These are phyloP conservation scores for Purpureocillium takamizusanense DNA, from an alignment of 2,329 filamentous ascomycete species.

Conservation along the genomic window DNA sequence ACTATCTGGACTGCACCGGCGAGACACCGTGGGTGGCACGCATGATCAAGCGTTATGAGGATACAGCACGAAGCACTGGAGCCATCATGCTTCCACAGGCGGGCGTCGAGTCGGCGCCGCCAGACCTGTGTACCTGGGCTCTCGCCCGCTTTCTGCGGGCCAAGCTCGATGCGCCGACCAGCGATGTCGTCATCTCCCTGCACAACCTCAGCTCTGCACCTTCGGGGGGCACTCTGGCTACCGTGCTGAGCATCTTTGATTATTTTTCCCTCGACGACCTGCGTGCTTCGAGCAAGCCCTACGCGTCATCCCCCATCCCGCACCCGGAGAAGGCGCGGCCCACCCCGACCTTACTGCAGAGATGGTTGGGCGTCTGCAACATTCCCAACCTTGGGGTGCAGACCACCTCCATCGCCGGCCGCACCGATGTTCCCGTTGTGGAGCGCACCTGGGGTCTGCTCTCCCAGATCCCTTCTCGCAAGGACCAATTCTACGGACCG, in stretches of 20 bases:
- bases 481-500: constrained; percentile 46
- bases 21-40: constrained; percentile 47
- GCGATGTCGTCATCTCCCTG: constrained; percentile 44
- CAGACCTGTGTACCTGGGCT: constrained; percentile 49
- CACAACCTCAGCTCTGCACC: constrained; percentile 28
- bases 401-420: constrained; percentile 40
- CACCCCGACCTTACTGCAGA: constrained; percentile 26
- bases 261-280: constrained; percentile 40
- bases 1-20: constrained; percentile 56
- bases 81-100: constrained; percentile 53
- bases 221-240: constrained; percentile 61
- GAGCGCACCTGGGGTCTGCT: constrained; percentile 56
- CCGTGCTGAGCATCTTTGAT: constrained; percentile 52
- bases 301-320: constrained; percentile 47
- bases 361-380: constrained; percentile 38
- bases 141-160: constrained; percentile 42
- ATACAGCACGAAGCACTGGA: constrained; percentile 40
- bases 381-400: constrained; percentile 45
- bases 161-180: constrained; percentile 37
- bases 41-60: constrained; percentile 53
- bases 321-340: constrained; percentile 25
- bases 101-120: constrained; percentile 52
- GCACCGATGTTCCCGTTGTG: constrained; percentile 44
- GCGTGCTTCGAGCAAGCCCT: constrained; percentile 36
- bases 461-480: constrained; percentile 31